phyloP scores from a whole-genome alignment of 805 yeast genomes.

The Hanseniaspora vineae region DNA sequence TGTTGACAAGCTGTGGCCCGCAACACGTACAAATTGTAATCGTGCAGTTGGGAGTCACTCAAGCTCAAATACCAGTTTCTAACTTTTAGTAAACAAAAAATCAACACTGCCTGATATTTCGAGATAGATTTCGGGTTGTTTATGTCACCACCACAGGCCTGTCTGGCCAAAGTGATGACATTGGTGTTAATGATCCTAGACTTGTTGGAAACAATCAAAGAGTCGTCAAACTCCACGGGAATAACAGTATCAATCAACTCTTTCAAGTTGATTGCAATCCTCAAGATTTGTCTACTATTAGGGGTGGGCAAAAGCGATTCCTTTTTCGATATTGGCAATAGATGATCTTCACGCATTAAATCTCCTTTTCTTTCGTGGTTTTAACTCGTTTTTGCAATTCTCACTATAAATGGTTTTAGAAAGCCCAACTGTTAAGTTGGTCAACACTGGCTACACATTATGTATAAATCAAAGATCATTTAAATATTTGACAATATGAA shows the following conservation, averaged over 20 bases:
- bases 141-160: constrained; percentile 74
- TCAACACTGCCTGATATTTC: constrained; percentile 53
- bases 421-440: too few species aligned
- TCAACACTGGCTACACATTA: too few species aligned
- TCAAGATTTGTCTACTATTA: constrained; percentile 50
- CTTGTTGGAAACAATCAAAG: constrained; percentile 38
- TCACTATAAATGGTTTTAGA: too few species aligned
- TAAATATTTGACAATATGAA: too few species aligned
- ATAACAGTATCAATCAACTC: constrained; percentile 56
- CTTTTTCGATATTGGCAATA: not conserved
- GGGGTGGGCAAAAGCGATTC: constrained; percentile 25
- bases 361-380: not conserved
- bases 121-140: constrained; percentile 38
- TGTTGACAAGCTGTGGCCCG: constrained; percentile 63
- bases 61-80: constrained; percentile 64
- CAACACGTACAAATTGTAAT: constrained; percentile 46
- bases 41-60: constrained; percentile 47
- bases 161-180: constrained; percentile 46
- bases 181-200: constrained; percentile 46
- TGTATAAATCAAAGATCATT: too few species aligned
- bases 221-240: constrained; percentile 46
- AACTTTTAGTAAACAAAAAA: constrained; percentile 65
- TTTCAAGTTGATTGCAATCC: constrained; percentile 65
- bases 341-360: not conserved
- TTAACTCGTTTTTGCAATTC: not conserved